Evolutionary conservation across 371 early-diverging fungal species (phyloP).

Genomic region (Lichtheimia corymbifera): DNA sequence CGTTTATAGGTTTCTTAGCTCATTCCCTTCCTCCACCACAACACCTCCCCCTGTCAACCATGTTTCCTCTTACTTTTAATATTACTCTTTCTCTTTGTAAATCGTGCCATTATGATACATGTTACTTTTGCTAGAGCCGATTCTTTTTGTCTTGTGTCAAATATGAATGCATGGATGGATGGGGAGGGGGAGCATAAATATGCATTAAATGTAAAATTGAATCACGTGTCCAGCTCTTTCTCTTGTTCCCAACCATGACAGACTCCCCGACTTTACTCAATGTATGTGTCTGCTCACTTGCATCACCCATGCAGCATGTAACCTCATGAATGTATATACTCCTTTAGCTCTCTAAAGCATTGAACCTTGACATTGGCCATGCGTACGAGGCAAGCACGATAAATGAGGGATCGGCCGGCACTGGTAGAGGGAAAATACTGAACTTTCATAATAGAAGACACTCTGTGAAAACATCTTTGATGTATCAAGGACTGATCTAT

Average conservation of each 20-base stretch:
- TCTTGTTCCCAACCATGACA: no score
- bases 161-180: no score
- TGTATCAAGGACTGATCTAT: slow-evolving; percentile 8
- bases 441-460: neutral
- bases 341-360: neutral
- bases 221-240: no score
- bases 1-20: slow-evolving; percentile 1
- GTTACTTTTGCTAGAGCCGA: neutral
- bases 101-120: neutral
- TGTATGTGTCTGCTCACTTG: neutral
- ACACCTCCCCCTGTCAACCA: neutral
- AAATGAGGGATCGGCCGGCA: neutral
- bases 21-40: slow-evolving; percentile 1
- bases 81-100: neutral
- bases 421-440: no score
- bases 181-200: no score
- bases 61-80: neutral
- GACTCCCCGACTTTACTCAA: neutral
- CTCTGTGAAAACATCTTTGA: slow-evolving; percentile 17
- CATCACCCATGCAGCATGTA: neutral
- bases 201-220: no score
- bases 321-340: neutral
- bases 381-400: neutral
- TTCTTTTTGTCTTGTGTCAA: neutral
- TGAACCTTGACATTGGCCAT: neutral